These are phyloP conservation scores for Aspergillus sp. DNA, from an alignment of 2,329 filamentous ascomycete genomes.

Conservation along the genomic window DNA sequence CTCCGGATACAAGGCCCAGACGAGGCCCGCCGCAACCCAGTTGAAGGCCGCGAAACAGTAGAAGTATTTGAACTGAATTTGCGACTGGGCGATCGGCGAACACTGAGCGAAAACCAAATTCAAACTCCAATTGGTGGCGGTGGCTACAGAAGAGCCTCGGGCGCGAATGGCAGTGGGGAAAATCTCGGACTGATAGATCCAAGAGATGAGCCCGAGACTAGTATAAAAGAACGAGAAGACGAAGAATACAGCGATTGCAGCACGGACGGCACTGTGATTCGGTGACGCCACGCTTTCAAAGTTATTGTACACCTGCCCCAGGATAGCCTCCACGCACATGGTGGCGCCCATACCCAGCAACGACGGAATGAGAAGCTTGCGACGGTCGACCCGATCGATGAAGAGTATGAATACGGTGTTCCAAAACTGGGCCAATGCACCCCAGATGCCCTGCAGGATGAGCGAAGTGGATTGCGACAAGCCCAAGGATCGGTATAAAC, in stretches of 20 bases:
- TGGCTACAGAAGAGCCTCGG: constrained; percentile 46
- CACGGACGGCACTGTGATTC: constrained; percentile 42
- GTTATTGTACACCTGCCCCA: constrained; percentile 39
- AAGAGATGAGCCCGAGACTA: constrained; percentile 48
- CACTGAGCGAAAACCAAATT: constrained; percentile 55
- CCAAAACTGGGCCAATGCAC: constrained; percentile 52
- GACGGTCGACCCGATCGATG: constrained; percentile 51
- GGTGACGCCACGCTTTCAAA: constrained; percentile 24
- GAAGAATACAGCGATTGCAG: constrained; percentile 52
- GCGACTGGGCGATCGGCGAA: constrained; percentile 47
- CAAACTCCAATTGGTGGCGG: constrained; percentile 49
- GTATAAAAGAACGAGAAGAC: constrained; percentile 51
- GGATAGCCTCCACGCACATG: constrained; percentile 44
- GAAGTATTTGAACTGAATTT: constrained; percentile 52
- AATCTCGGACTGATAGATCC: constrained; percentile 51
- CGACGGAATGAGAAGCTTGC: constrained; percentile 51
- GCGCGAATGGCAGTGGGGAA: constrained; percentile 49
- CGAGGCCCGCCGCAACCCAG: constrained; percentile 41
- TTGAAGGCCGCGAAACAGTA: constrained; percentile 55
- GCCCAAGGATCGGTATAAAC: constrained; percentile 49
- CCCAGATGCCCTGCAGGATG: constrained; percentile 55
- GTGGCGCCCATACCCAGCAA: constrained; percentile 46
- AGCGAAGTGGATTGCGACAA: constrained; percentile 49
- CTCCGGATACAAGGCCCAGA: constrained; percentile 40
- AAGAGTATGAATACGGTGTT: constrained; percentile 50